Evolutionary conservation across 139 green algal genomes (phyloP), one percentile per base, ranked within the genome.

Genomic region (Ettlia oleoabundans): DNA sequence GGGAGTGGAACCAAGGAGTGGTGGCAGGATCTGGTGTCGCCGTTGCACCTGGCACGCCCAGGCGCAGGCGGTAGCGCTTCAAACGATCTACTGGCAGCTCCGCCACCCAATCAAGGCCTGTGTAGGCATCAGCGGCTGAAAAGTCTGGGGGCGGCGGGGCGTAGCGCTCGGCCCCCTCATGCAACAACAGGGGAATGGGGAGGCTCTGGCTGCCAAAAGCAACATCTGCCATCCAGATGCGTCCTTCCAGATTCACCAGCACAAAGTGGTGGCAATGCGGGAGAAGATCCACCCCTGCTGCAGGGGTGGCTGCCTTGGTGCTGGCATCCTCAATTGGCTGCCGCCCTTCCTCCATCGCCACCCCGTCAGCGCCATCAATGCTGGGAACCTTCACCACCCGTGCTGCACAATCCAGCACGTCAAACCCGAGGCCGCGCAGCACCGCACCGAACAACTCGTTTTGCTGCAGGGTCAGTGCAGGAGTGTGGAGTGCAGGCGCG

Each of bases 211-310:
- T 18, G n/a, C 70, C 70, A 63, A 77, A 77, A 4, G 42, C 70
- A 24, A 62, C 43, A 30, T 77, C 70, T 8, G 70, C 70, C 70
- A 77, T n/a, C 70, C 70, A 77, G 13, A 63, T n/a, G 70, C 42
- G 43, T 28, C 42, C 42, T 28, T 77, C 70, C 43, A 77, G n/a
- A 10, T 58, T 19, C 10, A 77, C 43, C 15, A 77, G 32, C 70
- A 77, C 42, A n/a, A 77, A 32, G 70, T 63, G 70, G 70, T 77
- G 70, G 70, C 63, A 42, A 42, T 77, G 70, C n/a, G 40, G 40
- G 67, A 13, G 53, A 26, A 75, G 40, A 26, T n/a, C 32, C 67
- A 55, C 40, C 67, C 35, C 24, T 30, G 2, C 40, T n/a, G n/a
- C n/a, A n/a, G 28, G 38, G 38, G 66, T 24, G 55, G 67, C 61